Conservation (phyloP, 768 basidiomycete species). For the Dacryopinax primogenitus region DNA sequence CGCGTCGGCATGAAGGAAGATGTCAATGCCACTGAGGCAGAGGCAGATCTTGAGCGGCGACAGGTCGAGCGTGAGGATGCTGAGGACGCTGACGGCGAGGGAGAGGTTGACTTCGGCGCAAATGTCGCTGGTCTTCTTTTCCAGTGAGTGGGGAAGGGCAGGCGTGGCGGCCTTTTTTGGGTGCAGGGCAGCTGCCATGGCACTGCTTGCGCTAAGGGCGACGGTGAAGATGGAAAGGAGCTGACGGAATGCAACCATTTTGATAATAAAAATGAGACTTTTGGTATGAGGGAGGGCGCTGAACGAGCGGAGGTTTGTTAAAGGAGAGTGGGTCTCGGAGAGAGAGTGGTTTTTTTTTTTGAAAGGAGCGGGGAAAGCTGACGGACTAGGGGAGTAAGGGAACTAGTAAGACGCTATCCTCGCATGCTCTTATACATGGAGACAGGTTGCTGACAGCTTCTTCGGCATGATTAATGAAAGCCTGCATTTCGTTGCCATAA, state of each 20-base stretch:
- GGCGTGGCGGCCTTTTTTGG: neutral
- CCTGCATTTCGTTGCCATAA: slow-evolving; percentile 6
- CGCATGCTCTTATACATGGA: slow-evolving; percentile 4
- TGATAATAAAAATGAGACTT: neutral
- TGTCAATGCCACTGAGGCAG: neutral
- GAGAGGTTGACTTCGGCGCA: slow-evolving; percentile 7
- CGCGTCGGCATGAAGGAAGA: neutral
- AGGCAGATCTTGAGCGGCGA: slow-evolving; percentile 8
- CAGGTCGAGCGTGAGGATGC: slow-evolving; percentile 6
- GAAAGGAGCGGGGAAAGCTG: slow-evolving; percentile 4
- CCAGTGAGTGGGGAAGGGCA: neutral
- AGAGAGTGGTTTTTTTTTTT: neutral
- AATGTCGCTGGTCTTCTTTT: neutral
- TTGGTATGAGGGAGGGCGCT: neutral
- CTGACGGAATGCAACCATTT: neutral
- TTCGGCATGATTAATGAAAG: neutral
- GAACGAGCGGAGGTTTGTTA: neutral
- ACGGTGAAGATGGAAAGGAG: neutral
- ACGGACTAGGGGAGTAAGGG: neutral
- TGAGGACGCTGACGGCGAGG: neutral
- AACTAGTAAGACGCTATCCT: neutral
- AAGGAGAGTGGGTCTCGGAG: slow-evolving; percentile 8
- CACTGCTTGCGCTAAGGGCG: neutral
- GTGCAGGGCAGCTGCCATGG: slow-evolving; percentile 2
- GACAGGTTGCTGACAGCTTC: neutral